Evolutionary conservation across 1,139 yeast species (phyloP), one percentile per base, ranked within the genome.

Genomic region (Hemisphaericaspora xylofermentans): DNA sequence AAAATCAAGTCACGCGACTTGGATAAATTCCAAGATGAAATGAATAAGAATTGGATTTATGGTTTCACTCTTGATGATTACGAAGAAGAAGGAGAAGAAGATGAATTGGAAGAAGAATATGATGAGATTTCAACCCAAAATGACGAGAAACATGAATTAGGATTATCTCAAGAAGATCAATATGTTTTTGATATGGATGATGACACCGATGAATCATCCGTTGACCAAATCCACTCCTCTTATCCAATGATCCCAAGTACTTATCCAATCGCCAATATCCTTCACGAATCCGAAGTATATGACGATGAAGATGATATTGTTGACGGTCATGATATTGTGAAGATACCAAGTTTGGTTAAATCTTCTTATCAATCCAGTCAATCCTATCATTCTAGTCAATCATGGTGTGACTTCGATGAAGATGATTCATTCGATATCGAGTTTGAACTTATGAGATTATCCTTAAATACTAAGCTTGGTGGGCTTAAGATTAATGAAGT

Each of bases 401-500:
- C 68, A 18, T 66, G 71, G 71, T 63, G 63, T 42, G 71, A 65
- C 40, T 57, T 62, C 42, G 68, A 62, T 38, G 68, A 63, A 30
- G 62, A 60, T 38, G 53, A 51, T 25, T 50, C 44, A n/a, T 47
- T 47, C 28, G 42, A 44, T 19, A 33, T 43, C 29, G 45, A 39
- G 15, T 32, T 30, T 17, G 46, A 43, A 31, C 35, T 43, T n/a
- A 31, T 31, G 34, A 31, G 33, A 33, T 31, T 26, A 38, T 29
- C 33, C 22, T 40, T 25, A 37, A 37, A 30, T 19, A 14, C 24
- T 12, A 40, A 40, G 19, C 8, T 19, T 15, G 32, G 18, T 14
- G 22, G 30, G 18, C 27, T 43, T 35, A 42, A 28, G 26, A 35
- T 43, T 33, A 29, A 38, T 18, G 46, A 43, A 33, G 36, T 37